Base-by-base conservation (phyloP, 306 rosid genomes). In the Senna tora region DNA sequence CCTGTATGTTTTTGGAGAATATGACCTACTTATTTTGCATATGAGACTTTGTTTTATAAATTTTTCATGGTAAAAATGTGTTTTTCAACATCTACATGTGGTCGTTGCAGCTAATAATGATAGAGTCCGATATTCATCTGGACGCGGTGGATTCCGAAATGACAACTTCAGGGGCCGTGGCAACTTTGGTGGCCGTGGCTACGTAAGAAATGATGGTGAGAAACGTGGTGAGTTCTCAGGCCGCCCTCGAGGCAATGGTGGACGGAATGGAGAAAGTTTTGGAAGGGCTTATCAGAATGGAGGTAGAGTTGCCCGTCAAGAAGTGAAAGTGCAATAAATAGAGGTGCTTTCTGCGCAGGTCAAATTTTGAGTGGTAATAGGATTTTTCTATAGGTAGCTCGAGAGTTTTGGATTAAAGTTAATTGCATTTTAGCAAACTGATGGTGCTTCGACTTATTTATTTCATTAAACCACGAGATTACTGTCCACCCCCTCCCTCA, bases 141-240 rank as follows among this genome's bases (percentile, higher is more conserved):
- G 97, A 14, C 78, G 90, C 15, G 83, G 88, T 33, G 93, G 93
- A 22, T 84, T 45, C 69, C 80, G 88, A 52, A 87, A 87, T 65
- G 97, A 89, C 34, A 81, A 61, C 55, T 92, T 77, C 49, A 77
- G 93, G 80, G 77, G 81, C 42, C 97, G 91, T 9, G 89, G 87
- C 55, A 86, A 88, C 77, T 86, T 72, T n/a, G 61, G 70, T 1
- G 86, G 96, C 0, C 74, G 85, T 56, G 86, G 96, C 55, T 74
- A 54, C 30, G 42, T 64, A 0, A 77, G 90, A 79, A 84, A 85
- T 12, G 97, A 92, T 38, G 77, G 72, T 16, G 94, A 88, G 67
- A 86, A 67, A 77, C 84, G 87, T 1, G 72, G 79, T 5, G 93
- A 89, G 36, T 84, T 82, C 75, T 63, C 88, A 10, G 80, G 87